Evolutionary conservation across 108 stramenopile genomes (phyloP).

Genomic region (Mayamaea pseudoterrestris): DNA sequence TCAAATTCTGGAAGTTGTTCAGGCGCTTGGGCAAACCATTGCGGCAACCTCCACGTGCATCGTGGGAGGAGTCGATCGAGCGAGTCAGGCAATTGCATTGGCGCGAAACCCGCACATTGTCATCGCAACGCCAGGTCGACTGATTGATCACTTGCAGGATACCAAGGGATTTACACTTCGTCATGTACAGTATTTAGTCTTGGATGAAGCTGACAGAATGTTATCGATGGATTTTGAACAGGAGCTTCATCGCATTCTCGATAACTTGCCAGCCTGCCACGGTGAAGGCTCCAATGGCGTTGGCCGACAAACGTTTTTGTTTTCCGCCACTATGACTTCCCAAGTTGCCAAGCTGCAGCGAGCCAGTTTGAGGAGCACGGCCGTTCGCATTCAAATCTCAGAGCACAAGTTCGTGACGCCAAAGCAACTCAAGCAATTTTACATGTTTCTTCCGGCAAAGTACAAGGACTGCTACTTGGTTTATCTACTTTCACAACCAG

Average conservation of each 20-base stretch:
- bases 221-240: conserved; percentile 84
- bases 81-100: conserved; percentile 89
- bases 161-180: conserved; percentile 95
- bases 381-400: conserved; percentile 81
- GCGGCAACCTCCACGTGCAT: conserved; percentile 88
- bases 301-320: conserved; percentile 87
- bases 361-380: conserved; percentile 77
- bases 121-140: conserved; percentile 94
- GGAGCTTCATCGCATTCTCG: conserved; percentile 87
- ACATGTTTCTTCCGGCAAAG: conserved; percentile 98
- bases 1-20: conserved; percentile 95
- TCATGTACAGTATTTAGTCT: conserved; percentile 80
- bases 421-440: conserved; percentile 88
- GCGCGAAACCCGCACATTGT: conserved; percentile 95
- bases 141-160: conserved; percentile 96
- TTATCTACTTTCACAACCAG: conserved; percentile 89
- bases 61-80: conserved; percentile 95
- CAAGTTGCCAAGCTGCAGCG: conserved; percentile 97
- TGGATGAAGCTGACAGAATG: conserved; percentile 99
- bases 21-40: conserved; percentile 83
- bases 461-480: conserved; percentile 99
- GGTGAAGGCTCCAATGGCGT: no score
- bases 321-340: conserved; percentile 96
- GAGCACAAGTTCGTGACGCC: conserved; percentile 93
- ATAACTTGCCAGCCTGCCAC: conserved; percentile 84